These are phyloP conservation scores for Scedosporium boydii DNA, from an alignment of 2,329 filamentous ascomycete species.

Conservation along the genomic window DNA sequence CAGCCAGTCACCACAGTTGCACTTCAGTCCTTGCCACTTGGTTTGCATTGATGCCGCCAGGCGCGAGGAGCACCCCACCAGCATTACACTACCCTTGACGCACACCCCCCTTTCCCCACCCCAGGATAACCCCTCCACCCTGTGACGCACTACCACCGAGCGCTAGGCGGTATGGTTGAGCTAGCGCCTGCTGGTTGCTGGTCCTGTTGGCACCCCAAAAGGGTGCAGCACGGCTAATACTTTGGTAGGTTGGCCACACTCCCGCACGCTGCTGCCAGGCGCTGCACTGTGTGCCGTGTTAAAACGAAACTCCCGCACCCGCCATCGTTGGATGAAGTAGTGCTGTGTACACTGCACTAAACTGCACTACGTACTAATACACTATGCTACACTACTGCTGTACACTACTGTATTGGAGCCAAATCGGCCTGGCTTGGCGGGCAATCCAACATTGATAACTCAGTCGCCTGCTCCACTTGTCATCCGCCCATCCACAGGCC, in stretches of 20 bases:
- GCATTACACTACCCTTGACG: not conserved
- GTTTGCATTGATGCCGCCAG: not conserved
- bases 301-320: conserved; percentile 1
- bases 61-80: not conserved
- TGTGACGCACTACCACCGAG: not conserved
- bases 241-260: not conserved
- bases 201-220: not conserved
- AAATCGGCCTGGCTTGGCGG: not conserved
- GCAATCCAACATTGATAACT: not conserved
- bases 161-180: not conserved
- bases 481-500: not conserved
- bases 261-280: not conserved
- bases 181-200: not conserved
- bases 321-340: not conserved
- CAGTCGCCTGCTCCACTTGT: not conserved
- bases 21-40: not conserved
- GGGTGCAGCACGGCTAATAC: not conserved
- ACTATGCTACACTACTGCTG: no score
- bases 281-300: not conserved
- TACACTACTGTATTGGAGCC: not conserved
- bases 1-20: not conserved
- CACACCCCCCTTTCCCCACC: not conserved
- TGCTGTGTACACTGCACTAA: no score
- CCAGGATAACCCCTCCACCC: not conserved
- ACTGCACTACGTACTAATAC: no score